Evolutionary conservation across 495 filamentous ascomycete species (phyloP), one percentile per base, ranked within the genome.

Genomic region (Lentithecium fluviatile): DNA sequence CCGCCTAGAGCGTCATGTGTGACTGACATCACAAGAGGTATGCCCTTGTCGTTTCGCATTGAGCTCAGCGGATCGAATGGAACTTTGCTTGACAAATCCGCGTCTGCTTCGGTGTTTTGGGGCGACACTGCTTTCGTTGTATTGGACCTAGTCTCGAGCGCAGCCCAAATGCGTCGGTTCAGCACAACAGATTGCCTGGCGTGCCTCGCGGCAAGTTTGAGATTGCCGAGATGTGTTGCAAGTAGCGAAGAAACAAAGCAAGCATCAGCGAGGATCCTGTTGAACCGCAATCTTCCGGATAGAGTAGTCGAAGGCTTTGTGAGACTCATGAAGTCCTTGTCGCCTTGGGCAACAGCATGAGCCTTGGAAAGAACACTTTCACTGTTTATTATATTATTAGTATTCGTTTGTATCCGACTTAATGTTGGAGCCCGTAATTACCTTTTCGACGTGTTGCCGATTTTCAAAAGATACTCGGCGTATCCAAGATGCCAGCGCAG

Each of bases 391-490:
- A 40, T 13, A 15, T 15, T 25, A 40, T 69, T 56, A 69, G 62
- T 15, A 34, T 6, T 24, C 19, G 10, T 25, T 23, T 24, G 24
- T 43, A 1, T 19, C 17, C 11, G 12, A 43, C 24, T 19, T 1
- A 10, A 32, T 34, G 15, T 13, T 34, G 13, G 10, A n/a, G n/a
- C n/a, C n/a, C 52, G 17, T 40, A 20, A 56, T 49, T 71, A 75
- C 75, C 73, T 58, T 55, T 71, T 68, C 7, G 66, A 52, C 34
- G 71, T 45, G 48, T 86, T 85, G 19, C 85, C 88, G 26, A 86
- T 81, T 13, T 81, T 80, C 6, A 95, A 72, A 21, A 88, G 76
- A 71, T 90, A 89, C 61, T 96, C 88, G 0, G 86, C 86, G 58
- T 84, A 83, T 6, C 85, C 83, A 2, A 97, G 66, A 49, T 91